Evolutionary conservation across 192 early-diverging fungal species (phyloP), one percentile per base, ranked within the genome.

Genomic region (Rhizophagus clarus): DNA sequence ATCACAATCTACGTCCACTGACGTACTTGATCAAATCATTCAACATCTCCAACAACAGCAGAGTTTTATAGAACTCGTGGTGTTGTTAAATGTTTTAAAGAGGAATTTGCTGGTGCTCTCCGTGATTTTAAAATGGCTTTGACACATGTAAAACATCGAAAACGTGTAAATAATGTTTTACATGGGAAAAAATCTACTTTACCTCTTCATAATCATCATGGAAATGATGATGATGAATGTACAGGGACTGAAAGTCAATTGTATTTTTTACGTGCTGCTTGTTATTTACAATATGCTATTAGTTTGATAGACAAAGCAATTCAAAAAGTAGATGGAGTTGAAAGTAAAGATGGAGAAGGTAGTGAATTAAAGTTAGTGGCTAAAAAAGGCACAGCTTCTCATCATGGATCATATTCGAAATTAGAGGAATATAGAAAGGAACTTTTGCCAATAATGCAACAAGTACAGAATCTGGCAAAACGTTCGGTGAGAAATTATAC

Each of bases 61-160:
- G 74, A 75, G 32, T 75, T 61, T 75, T 75, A 75, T 61, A 51
- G 74, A 32, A 75, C 74, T 29, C 74, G 74, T 75, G 74, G 74
- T 15, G 74, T 75, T 56, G 74, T 75, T 26, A 75, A 75, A 75
- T 75, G 74, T 61, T 75, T 75, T 75, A 75, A 75, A 75, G 74
- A 75, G 32, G 74, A 75, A 61, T 75, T 75, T 56, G 4, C 56
- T 62, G 74, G 74, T n/a, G 74, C 74, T 61, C 74, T 75, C 29
- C 74, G 74, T 15, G 74, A 75, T 61, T 75, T 75, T 29, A 75
- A 75, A 75, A 75, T 26, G 31, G 74, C 74, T 34, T 56, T 75
- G n/a, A 20, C 74, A 75, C 74, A 75, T 24, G 31, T 61, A n/a
- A 75, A 75, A 56, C 74, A 75, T 29, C n/a, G 49, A 62, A 75